phyloP scores from a whole-genome alignment of 306 rosid genomes.

The Acacia crassicarpa region DNA sequence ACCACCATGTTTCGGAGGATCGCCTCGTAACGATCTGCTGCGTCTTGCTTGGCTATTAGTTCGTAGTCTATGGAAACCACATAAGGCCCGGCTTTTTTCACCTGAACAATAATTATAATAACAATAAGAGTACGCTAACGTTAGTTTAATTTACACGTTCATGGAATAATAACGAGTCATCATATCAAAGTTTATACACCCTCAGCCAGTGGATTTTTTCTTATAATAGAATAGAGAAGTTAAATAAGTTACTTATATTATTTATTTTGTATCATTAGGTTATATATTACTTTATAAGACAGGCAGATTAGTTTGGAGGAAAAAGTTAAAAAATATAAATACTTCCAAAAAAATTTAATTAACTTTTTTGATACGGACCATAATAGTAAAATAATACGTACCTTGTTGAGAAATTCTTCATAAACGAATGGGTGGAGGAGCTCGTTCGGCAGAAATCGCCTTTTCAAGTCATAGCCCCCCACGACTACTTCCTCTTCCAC shows the following conservation, averaged over 20 bases:
- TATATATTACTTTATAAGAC: too few relatives aligned
- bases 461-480: background rate
- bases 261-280: too few relatives aligned
- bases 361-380: too few relatives aligned
- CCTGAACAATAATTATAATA: background rate
- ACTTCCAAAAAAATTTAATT: too few relatives aligned
- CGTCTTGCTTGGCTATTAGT: background rate
- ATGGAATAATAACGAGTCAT: background rate
- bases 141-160: background rate
- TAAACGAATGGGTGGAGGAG: background rate
- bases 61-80: background rate
- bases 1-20: background rate
- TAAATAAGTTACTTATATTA: too few relatives aligned
- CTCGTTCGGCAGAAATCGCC: background rate
- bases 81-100: background rate
- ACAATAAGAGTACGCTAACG: too few relatives aligned
- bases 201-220: background rate
- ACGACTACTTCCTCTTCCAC: constrained; percentile 42
- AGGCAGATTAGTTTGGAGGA: rapidly evolving
- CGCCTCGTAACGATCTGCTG: background rate
- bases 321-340: too few relatives aligned
- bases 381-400: background rate
- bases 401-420: background rate
- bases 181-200: too few relatives aligned
- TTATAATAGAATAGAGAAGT: too few relatives aligned